Base-by-base conservation (phyloP, 768 basidiomycete species). In the Cubamyces lactineus region DNA sequence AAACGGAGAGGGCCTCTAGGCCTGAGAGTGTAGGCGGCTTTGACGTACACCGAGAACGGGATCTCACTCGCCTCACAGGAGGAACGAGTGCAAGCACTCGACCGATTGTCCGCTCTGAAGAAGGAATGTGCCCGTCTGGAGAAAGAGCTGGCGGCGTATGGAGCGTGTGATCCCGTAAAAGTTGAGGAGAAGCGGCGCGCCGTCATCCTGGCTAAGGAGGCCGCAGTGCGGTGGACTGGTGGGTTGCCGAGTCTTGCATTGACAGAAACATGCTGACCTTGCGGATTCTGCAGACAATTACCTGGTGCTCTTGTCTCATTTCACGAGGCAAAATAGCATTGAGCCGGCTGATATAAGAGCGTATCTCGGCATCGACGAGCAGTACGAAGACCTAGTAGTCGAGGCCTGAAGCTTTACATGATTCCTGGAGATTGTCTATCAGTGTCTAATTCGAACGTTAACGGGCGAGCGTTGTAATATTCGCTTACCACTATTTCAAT, bases 181-280 rank as follows among this genome's bases (percentile, higher is more conserved):
- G 80, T 94, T 21, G 89, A 94, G 69, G 86, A 89, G 71, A 89
- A 87, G 71, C 85, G 82, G 52, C 77, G 89, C 49, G 92, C 88
- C 0, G 80, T 86, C 11, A 80, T 83, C 53, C 79, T 95, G 15
- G 92, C 91, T 3, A 91, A 89, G 63, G 93, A 96, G 70, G 94
- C 92, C 13, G 84, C 89, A 13, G 71, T 88, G 24, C 86, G 92
- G 15, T 95, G 94, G 91, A 98, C 95, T 39, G 95, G 95, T 96
- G 66, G 59, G 86, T 74, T 12, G n/a, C 24, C 34, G n/a, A n/a
- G n/a, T 3, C n/a, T 16, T 39, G n/a, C 12, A 16, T 24, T 39
- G 5, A 1, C 15, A 17, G 3, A 9, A 15, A 19, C 1, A 3
- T 45, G 15, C 60, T 43, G 12, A 52, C 13, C 21, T 40, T 56